Percentiles rank a stretch among this genome's conserved stretches.
Evolutionary conservation across 306 rosid genomes (phyloP).

Genomic region (Aeschynomene evenia): DNA sequence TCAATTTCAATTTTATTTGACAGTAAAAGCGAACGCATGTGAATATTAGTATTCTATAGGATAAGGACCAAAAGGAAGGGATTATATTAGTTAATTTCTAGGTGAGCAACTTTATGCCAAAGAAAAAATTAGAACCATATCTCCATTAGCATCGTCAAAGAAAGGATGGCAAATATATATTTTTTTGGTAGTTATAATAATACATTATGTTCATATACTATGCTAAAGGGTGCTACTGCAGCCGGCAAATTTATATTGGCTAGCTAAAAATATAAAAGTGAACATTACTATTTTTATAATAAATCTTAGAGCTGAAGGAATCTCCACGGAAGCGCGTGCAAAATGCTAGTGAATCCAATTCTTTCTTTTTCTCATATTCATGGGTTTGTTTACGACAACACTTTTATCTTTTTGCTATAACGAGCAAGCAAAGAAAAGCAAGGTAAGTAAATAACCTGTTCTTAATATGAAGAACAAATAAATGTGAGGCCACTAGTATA

Average conservation of each 20-base stretch:
- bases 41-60: neutral
- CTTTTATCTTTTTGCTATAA: no score
- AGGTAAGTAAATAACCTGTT: no score
- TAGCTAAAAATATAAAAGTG: neutral
- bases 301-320: constrained; percentile 32
- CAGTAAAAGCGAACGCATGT: constrained; percentile 24
- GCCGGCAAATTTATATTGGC: neutral
- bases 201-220: no score
- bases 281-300: constrained; percentile 1
- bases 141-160: neutral
- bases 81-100: constrained; percentile 13
- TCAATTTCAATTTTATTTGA: no score
- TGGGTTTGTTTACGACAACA: constrained; percentile 3
- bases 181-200: neutral
- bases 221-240: neutral
- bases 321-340: constrained; percentile 14
- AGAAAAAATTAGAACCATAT: neutral
- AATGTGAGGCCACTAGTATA: no score
- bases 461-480: no score
- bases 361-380: neutral
- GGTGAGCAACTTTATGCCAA: constrained; percentile 11
- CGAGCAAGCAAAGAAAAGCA: no score
- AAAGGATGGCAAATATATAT: neutral
- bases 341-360: constrained; percentile 23
- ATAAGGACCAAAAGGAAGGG: neutral